Evolutionary conservation across 164 flowering plant genomes (phyloP), one percentile per base, ranked within the genome.

Genomic region (Vitis rotundifolia): DNA sequence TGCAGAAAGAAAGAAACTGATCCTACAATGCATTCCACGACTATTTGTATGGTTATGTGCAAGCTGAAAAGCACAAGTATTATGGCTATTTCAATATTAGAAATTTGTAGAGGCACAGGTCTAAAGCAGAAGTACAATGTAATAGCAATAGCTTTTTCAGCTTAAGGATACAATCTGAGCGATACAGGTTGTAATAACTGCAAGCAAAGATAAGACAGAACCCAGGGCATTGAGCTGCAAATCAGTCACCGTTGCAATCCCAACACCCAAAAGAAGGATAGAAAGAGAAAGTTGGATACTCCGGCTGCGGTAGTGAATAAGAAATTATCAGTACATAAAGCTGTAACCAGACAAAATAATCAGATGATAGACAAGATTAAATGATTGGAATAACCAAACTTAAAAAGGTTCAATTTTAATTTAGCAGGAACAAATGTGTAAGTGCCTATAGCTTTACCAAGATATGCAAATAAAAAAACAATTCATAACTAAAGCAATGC

Each of bases 221-320:
- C 98, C 98, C 80, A 94, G 81, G 65, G 79, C 80, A 85, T 94
- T 94, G 77, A 94, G 94, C 84, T 94, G 98, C 79, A 94, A 82
- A 83, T 94, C 97, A 67, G 98, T 94, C 63, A 94, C 94, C 8
- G 98, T 94, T 66, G 98, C 97, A 85, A 94, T 88, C 44, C 97
- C 97, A 76, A 92, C 97, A 64, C 97, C 96, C 67, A 89, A 22
- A 60, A 92, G 91, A 71, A 92, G 96, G 64, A 89, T 79, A 49
- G 63, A 26, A 49, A 93, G 88, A 15, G 98, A 82, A 74, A 87
- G 26, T 79, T 89, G 92, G 78, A 91, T 78, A 60, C 80, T 90
- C 78, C 84, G 72, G 85, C 97, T 94, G 97, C 74, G 80, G 64
- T 19, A 18, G n/a, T 2, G 37, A 26, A 44, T 1, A 44, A 69